A percentile compares a stretch with the other conserved stretches of the same genome.
Evolutionary conservation across 495 filamentous ascomycete genomes (phyloP).

Genomic region (Neurospora sp.): DNA sequence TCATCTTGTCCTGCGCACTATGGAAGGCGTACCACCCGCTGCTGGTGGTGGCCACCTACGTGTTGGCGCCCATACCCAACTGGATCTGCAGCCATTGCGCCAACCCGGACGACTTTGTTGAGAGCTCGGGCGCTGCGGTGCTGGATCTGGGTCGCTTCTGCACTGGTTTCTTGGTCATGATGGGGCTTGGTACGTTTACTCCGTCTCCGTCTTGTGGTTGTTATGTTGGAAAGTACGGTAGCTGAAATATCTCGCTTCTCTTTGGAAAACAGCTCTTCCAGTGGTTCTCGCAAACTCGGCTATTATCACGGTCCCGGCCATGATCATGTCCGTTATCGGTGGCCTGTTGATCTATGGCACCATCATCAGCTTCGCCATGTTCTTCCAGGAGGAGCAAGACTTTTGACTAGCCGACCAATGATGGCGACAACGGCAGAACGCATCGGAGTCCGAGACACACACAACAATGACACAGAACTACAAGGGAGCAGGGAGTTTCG

Average conservation of each 20-base stretch:
- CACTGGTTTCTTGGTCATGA: constrained; percentile 93
- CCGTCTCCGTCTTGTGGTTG: background rate
- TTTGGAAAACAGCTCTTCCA: constrained; percentile 63
- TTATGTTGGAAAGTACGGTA: background rate
- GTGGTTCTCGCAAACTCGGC: constrained; percentile 74
- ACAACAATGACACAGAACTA: background rate
- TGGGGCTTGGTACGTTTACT: constrained; percentile 78
- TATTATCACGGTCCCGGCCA: constrained; percentile 70
- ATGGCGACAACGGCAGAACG: background rate
- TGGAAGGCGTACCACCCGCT: constrained; percentile 88
- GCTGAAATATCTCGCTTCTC: constrained; percentile 8
- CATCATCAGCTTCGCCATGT: constrained; percentile 94
- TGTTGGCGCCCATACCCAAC: constrained; percentile 89
- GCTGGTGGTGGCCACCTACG: constrained; percentile 89
- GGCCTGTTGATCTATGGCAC: constrained; percentile 94
- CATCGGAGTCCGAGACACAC: background rate
- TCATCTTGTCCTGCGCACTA: constrained; percentile 94
- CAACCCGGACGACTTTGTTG: constrained; percentile 95
- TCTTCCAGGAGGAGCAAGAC: constrained; percentile 94
- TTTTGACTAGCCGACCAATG: constrained; percentile 31
- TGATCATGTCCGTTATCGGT: constrained; percentile 90
- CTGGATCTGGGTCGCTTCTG: constrained; percentile 89
- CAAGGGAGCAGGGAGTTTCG: background rate
- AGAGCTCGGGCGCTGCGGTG: constrained; percentile 65
- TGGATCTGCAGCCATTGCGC: constrained; percentile 82